Base-by-base conservation (phyloP, 2,329 filamentous ascomycete species). In the Claviceps maximensis region DNA sequence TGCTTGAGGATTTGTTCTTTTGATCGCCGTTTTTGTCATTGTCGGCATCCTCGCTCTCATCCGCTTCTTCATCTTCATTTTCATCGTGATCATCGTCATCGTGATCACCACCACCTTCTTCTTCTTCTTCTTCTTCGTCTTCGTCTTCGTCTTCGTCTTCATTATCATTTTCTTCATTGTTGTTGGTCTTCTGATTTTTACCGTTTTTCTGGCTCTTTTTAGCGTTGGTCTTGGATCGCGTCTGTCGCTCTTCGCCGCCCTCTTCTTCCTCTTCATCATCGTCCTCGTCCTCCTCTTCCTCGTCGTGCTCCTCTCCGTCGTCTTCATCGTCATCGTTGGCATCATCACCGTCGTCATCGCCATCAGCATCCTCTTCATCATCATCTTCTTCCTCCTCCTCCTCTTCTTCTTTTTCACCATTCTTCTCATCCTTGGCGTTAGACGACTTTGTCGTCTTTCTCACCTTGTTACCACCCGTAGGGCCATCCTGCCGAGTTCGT, bases 381-480 rank as follows among this genome's bases (percentile, higher is more conserved):
- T 55, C 56, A 4, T 56, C 49, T 4, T 41, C 51, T 13, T 52
- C 50, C 12, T 53, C 52, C 2, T 50, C 36, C 5, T 51, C 41
- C 15, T n/a, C 36, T 4, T 50, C 47, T 4, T 60, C 54, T 8
- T 54, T 45, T 4, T 56, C 52, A 4, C 57, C 52, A 12, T 29
- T n/a, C 17, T 25, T 19, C 19, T 42, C 25, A 25, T 48, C 13
- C n/a, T 52, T 41, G 6, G 50, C 50, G 5, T 23, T 47, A 2
- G 50, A 48, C 54, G 47, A 52, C 55, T 48, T 51, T 3, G 58
- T 46, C 15, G 65, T 66, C 54, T 67, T 62, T 31, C 62, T 58
- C 52, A 65, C 67, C 55, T 70, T 69, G 25, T 63, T 65, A 0
- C 60, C 55, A 0, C 60, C 63, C 9, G 59, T 50, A 21, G 63